Conservation (phyloP, 371 early-diverging fungal genomes). For the Batkoa obscura region DNA sequence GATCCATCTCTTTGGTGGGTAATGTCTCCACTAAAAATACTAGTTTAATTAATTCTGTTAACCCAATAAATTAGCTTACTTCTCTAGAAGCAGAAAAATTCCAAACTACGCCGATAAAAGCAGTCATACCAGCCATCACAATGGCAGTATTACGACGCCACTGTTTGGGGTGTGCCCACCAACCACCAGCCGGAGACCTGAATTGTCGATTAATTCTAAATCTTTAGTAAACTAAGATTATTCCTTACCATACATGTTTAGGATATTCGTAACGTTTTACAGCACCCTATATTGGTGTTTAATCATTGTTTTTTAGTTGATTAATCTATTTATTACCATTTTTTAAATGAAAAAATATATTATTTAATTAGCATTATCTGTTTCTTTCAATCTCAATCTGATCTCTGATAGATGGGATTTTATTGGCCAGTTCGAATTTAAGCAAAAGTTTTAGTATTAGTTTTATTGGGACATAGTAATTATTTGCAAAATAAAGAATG, state of each 20-base stretch:
- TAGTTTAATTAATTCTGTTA: not conserved
- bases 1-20: slow-evolving; percentile 9
- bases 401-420: too few species aligned
- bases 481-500: too few species aligned
- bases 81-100: slow-evolving; percentile 7
- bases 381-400: too few species aligned
- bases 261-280: slow-evolving; percentile 10
- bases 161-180: slow-evolving; percentile 7
- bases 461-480: too few species aligned
- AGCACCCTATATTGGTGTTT: slow-evolving; percentile 12
- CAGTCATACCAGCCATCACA: not conserved
- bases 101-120: slow-evolving; percentile 1
- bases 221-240: not conserved
- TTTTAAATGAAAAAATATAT: too few species aligned
- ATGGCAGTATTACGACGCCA: slow-evolving; percentile 10
- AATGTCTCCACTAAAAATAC: slow-evolving; percentile 7
- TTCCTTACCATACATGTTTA: slow-evolving; percentile 8
- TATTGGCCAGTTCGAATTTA: too few species aligned
- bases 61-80: not conserved
- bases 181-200: slow-evolving; percentile 7
- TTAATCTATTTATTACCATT: too few species aligned
- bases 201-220: not conserved
- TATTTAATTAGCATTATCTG: too few species aligned
- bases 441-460: too few species aligned
- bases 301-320: too few species aligned